Percentiles rank a stretch among this genome's conserved stretches.
phyloP scores from a whole-genome alignment of 768 basidiomycete genomes.

The Termitomyces sp. region DNA sequence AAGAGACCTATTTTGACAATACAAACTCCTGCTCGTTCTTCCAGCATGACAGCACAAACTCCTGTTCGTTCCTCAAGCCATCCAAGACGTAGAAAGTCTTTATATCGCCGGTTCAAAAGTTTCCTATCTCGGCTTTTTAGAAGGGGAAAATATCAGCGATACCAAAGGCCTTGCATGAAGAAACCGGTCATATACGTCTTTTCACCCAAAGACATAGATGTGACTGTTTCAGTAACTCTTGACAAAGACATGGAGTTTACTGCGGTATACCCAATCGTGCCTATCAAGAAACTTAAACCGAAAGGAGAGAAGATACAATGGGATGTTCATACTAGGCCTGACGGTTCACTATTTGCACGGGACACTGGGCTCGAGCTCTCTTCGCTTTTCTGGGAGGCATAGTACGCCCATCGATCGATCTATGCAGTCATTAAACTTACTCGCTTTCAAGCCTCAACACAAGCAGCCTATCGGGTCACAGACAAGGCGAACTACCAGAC shows the following conservation, averaged over 20 bases:
- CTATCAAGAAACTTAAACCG: constrained; percentile 10
- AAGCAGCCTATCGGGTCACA: background rate
- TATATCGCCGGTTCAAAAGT: constrained; percentile 2
- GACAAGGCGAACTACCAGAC: constrained; percentile 2
- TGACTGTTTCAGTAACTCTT: constrained; percentile 26
- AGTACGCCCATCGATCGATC: constrained; percentile 16
- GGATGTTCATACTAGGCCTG: constrained; percentile 23
- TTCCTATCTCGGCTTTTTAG: constrained; percentile 4
- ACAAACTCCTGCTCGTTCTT: background rate
- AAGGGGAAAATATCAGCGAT: background rate
- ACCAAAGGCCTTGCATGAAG: background rate
- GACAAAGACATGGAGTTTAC: constrained; percentile 27
- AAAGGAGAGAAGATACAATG: constrained; percentile 23
- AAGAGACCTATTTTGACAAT: background rate
- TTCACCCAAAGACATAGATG: constrained; percentile 22
- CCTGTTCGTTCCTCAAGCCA: background rate
- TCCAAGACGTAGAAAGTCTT: background rate
- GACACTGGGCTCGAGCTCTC: constrained; percentile 22
- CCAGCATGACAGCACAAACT: background rate
- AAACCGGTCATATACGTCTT: constrained; percentile 34
- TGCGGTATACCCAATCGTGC: constrained; percentile 28
- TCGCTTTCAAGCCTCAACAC: constrained; percentile 1
- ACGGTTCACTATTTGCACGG: constrained; percentile 26
- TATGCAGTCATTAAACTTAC: background rate
- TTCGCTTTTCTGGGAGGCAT: constrained; percentile 37